Evolutionary conservation across 257 asterid species (phyloP), one percentile per base, ranked within the genome.

Genomic region (Haberlea rhodopensis): DNA sequence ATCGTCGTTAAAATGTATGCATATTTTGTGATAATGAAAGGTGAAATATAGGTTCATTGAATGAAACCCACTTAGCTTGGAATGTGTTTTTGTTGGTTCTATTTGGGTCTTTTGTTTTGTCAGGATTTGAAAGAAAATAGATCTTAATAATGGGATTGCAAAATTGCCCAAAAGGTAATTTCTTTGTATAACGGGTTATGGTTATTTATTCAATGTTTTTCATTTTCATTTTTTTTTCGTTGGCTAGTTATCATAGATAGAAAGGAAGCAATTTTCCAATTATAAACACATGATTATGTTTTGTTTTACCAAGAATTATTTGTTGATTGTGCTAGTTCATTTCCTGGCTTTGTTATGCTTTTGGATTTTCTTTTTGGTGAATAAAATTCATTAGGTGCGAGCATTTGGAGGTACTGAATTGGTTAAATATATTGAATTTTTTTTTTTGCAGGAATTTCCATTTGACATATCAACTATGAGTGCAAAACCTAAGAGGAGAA

Each of bases 401-500:
- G 26, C 25, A 5, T 11, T 40, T 31, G 64, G 60, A 70, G 49
- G 43, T 65, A 24, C 21, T 49, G 21, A 66, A 18, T 65, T 52
- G 57, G 20, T 24, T 28, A 78, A 43, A 32, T 68, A 46, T 66
- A 6, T 45, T 62, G 63, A 34, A 57, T 56, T 76, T 68, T 61
- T 65, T 11, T 43, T 13, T 16, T 2, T 69, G 21, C 80, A 64
- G 78, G 75, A 48, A 5, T 37, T 46, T 66, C 40, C 63, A 25
- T 25, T 29, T 48, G 65, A 63, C 23, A 59, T 37, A 37, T 45
- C 26, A 8, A 70, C 52, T 16, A 90, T 91, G 98, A 80, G 66
- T 66, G 66, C 81, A 60, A 87, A 85, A 79, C 34, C 84, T 16
- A 85, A 79, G 75, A 87, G 87, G 90, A 82, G 88, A 75, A 75